Evolutionary conservation across 1,284 basidiomycete genomes (phyloP), one percentile per base, ranked within the genome.

Genomic region (Uromyces viciae-fabae): DNA sequence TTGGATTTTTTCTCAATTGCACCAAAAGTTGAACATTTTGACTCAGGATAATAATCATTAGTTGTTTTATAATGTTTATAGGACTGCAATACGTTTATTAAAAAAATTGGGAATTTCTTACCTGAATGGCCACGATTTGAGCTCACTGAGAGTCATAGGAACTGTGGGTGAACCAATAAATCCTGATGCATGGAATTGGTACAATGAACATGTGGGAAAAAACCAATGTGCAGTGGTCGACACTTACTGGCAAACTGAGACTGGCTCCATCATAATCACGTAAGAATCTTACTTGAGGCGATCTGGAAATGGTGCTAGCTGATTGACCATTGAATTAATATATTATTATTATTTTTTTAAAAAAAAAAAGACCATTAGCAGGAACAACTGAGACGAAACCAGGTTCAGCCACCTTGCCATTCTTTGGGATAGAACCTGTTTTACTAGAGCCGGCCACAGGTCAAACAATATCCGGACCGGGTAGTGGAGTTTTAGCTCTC

Each of bases 151-250:
- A 82, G 92, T 97, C 28, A 89, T 99, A 54, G 96, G 96, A 42
- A 91, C 90, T 81, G 96, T 99, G 77, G 97, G 96, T 76, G 96
- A 99, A 88, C 97, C 97, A 7, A 98, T 99, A 89, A 98, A 98
- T 88, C 95, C 96, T 38, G 96, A 98, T 87, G 97, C 96, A 3
- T 98, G 97, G 96, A 90, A 95, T 85, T 98, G 96, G 96, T 98
- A 96, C 88, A 93, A 94, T 87, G 94, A 98, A 85, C 91, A 94
- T 85, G 95, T 98, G 80, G 97, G 96, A 40, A 90, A 90, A 84
- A 89, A 88, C 83, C 89, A 98, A 87, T 97, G 94, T 85, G 94
- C 96, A 22, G 93, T 99, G 83, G 95, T 98, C 81, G 96, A 98
- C 84, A 86, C 85, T 22, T 86, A 86, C 82, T 81, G 90, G 91